Evolutionary conservation across 2,329 filamentous ascomycete genomes (phyloP), one percentile per base, ranked within the genome.

Genomic region (Fusarium sp.): DNA sequence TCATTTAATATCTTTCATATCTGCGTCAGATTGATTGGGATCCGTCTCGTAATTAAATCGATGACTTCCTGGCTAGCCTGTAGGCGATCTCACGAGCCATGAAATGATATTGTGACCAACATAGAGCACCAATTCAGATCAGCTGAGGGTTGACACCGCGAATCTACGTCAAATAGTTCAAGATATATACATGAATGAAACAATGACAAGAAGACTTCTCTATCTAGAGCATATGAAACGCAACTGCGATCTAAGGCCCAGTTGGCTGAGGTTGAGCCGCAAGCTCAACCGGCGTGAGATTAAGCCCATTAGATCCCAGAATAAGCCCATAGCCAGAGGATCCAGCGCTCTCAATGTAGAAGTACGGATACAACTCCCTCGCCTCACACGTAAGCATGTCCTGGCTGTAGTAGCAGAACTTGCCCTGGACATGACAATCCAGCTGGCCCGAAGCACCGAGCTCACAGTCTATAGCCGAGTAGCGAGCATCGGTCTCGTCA

Each of bases 11-110:
- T 24, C 41, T 42, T 24, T 13, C 10, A 18, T 24, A n/a, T 41
- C 13, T 2, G 13, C 3, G 5, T 10, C 5, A n/a, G 13, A n/a
- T 15, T 6, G 5, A n/a, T 15, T 41, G 22, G 15, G 38, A 5
- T 14, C 4, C 8, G 7, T 42, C 15, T 5, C 7, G 10, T 12
- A 12, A 18, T 24, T 24, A 2, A 5, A 4, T 8, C 41, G 15
- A 13, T 44, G n/a, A 13, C 0, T 18, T 24, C n/a, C 7, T 6
- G 1, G 0, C 11, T 24, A 26, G 11, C 15, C 5, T 8, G 4
- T 24, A 5, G 1, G n/a, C 41, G 16, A 44, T 24, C 16, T 2
- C 18, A 16, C 3, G 35, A 6, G 35, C 16, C 35, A 36, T 36
- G 1, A 6, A 30, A 30, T 30, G 28, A 30, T 9, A 30, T 30